These are phyloP conservation scores for Sphagnum fallax DNA, from an alignment of 228 moss, liverwort and hornwort species.

Conservation along the genomic window DNA sequence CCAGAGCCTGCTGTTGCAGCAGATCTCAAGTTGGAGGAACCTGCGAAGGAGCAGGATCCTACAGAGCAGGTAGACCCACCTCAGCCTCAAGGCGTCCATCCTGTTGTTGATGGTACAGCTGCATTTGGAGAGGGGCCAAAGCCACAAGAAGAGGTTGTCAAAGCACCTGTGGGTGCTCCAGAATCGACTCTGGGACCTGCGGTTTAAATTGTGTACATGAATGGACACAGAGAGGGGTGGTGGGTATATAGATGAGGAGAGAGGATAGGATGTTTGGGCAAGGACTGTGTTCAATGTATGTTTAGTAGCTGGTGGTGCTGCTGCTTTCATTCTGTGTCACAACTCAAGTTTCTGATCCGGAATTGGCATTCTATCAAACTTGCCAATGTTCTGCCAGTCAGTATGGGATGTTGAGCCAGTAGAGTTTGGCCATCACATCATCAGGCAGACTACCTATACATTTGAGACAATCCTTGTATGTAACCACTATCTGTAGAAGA, in stretches of 20 bases:
- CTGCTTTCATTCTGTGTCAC: conserved; percentile 15
- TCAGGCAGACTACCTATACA: neutral
- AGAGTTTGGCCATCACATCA: conserved; percentile 9
- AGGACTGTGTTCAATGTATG: conserved; percentile 22
- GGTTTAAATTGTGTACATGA: conserved; percentile 15
- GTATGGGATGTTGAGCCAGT: conserved; percentile 9
- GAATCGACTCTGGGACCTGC: conserved; percentile 21
- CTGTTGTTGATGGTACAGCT: conserved; percentile 50
- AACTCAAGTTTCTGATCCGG: conserved; percentile 22
- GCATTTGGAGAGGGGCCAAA: conserved; percentile 25
- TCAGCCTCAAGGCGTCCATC: conserved; percentile 50
- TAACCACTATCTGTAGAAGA: conserved; percentile 26
- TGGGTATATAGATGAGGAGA: conserved; percentile 8
- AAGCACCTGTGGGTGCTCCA: conserved; percentile 14
- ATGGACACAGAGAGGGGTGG: conserved; percentile 13
- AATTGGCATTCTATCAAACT: conserved; percentile 21
- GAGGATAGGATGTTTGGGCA: conserved; percentile 16
- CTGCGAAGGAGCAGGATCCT: conserved; percentile 12
- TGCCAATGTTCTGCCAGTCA: conserved; percentile 13
- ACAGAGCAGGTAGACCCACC: conserved; percentile 36
- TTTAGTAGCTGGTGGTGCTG: conserved; percentile 10
- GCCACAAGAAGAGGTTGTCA: conserved; percentile 12
- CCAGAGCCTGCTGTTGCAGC: neutral
- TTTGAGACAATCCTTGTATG: conserved; percentile 37
- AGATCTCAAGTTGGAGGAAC: conserved; percentile 4